phyloP scores from a whole-genome alignment of 129 eudicot genomes.

The carrot (Daucus carota) region DNA sequence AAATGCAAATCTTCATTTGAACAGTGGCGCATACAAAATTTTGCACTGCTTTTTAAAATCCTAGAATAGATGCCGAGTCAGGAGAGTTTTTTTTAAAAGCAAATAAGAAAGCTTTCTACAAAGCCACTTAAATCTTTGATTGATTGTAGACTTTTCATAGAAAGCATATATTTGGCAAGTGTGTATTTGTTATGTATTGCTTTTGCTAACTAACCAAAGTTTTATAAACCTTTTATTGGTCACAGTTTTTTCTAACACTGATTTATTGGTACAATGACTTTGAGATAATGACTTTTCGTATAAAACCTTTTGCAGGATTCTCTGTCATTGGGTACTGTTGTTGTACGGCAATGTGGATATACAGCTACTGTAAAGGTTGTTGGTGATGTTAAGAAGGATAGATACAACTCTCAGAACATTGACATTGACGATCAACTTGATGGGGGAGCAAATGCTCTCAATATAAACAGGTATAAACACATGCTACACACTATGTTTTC shows the following conservation, averaged over 20 bases:
- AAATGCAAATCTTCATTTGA: background rate
- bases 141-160: background rate
- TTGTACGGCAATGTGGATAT: conserved; percentile 76
- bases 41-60: background rate
- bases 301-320: conserved; percentile 58
- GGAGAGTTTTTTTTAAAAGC: background rate
- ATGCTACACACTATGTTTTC: background rate
- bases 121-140: background rate
- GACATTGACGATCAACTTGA: conserved; percentile 88
- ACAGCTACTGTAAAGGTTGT: conserved; percentile 74
- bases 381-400: conserved; percentile 62
- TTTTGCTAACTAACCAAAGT: background rate
- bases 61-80: background rate
- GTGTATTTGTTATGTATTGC: background rate
- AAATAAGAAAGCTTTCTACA: background rate
- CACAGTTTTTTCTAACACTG: background rate
- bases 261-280: background rate
- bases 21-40: background rate
- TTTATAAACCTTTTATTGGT: background rate
- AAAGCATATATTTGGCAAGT: background rate
- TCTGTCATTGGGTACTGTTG: conserved; percentile 60
- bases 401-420: conserved; percentile 46
- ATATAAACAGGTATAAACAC: conserved; percentile 63
- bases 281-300: conserved; percentile 6
- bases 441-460: conserved; percentile 96